Evolutionary conservation across 345 rosid species (phyloP).

Genomic region (Stellera chamaejasme): DNA sequence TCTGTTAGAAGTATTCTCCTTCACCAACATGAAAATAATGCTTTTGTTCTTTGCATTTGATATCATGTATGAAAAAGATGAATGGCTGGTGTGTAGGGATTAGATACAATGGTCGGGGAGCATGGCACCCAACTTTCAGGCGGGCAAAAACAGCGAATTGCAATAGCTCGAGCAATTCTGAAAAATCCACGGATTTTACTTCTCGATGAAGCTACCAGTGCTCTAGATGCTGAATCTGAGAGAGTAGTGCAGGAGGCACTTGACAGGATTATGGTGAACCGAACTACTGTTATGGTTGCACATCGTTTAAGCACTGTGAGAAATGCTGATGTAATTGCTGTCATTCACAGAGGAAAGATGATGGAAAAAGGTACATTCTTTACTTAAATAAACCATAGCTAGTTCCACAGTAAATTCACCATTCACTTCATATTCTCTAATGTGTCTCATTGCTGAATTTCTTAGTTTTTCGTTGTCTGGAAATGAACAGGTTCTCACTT

Average conservation of each 20-base stretch:
- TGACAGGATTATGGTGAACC: conserved; percentile 26
- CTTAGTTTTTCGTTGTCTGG: background rate
- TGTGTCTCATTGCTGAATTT: too few relatives aligned
- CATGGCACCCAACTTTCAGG: conserved; percentile 48
- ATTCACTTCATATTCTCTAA: background rate
- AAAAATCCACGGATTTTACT: conserved; percentile 29
- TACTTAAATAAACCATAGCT: background rate
- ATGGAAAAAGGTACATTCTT: conserved; percentile 26
- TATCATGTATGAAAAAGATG: too few relatives aligned
- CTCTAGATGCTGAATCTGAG: conserved; percentile 38
- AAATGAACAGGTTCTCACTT: background rate
- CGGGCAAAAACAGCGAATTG: conserved; percentile 9
- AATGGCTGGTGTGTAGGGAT: conserved; percentile 21
- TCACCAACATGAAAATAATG: too few relatives aligned
- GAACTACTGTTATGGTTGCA: conserved; percentile 50
- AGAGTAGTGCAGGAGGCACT: conserved; percentile 43
- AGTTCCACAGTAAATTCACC: background rate
- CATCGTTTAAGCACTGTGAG: conserved; percentile 44
- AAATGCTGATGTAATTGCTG: conserved; percentile 45
- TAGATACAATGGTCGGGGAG: conserved; percentile 40
- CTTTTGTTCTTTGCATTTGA: too few relatives aligned
- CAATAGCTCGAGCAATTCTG: conserved; percentile 33
- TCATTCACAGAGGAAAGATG: conserved; percentile 41
- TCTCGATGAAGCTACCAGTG: conserved; percentile 5
- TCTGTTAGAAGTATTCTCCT: too few relatives aligned